phyloP scores from a whole-genome alignment of 306 rosid species.

The Castanea mollissima region DNA sequence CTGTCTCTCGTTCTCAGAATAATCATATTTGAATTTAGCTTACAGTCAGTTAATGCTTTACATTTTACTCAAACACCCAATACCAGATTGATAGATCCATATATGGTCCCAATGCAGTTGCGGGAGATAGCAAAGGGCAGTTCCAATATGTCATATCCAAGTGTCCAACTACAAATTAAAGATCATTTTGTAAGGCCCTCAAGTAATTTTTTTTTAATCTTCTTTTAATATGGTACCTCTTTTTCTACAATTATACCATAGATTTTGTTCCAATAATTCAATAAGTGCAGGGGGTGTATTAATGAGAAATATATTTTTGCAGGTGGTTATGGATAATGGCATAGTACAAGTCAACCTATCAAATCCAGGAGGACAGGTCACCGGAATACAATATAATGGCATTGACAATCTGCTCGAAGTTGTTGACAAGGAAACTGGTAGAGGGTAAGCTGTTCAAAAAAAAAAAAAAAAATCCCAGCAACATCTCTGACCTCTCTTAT shows the following conservation, averaged over 20 bases:
- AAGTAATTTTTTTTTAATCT: not conserved
- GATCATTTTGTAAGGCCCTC: conserved; percentile 40
- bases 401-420: conserved; percentile 85
- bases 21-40: not conserved
- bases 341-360: conserved; percentile 79
- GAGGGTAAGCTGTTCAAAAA: conserved; percentile 52
- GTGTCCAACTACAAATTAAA: conserved; percentile 46
- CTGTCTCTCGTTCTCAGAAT: not conserved
- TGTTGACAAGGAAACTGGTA: conserved; percentile 61
- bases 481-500: not conserved
- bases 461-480: no score
- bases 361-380: conserved; percentile 76
- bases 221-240: not conserved
- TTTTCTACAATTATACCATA: not conserved
- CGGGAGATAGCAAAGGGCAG: not conserved
- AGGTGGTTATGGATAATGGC: conserved; percentile 97
- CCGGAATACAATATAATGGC: conserved; percentile 72
- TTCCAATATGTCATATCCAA: conserved; percentile 29
- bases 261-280: no score
- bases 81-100: not conserved
- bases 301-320: conserved; percentile 5
- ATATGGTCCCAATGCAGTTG: no score
- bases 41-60: not conserved
- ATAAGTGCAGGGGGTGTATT: not conserved
- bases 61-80: not conserved